Percentiles rank a stretch among this genome's conserved stretches.
These are phyloP conservation scores for Sugiyamaella qingdaonensis DNA, from an alignment of 805 yeast species.

Conservation along the genomic window DNA sequence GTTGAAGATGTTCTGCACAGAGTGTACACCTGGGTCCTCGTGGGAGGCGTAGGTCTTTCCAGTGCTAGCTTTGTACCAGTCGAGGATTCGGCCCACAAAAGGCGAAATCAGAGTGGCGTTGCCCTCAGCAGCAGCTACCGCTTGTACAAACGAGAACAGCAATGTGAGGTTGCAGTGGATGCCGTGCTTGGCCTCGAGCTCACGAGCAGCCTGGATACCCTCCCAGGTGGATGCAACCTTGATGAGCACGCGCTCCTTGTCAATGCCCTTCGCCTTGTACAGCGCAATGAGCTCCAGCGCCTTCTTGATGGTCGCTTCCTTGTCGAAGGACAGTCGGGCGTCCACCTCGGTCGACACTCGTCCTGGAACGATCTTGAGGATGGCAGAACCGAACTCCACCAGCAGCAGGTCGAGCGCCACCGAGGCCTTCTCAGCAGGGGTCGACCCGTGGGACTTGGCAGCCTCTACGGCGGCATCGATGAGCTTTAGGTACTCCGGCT, in stretches of 20 bases:
- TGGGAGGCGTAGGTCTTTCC: constrained; percentile 80
- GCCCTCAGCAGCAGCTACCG: constrained; percentile 99
- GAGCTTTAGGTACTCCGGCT: constrained; percentile 81
- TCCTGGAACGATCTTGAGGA: constrained; percentile 93
- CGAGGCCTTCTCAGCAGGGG: constrained; percentile 57
- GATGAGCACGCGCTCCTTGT: constrained; percentile 86
- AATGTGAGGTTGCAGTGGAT: constrained; percentile 94
- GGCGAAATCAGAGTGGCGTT: constrained; percentile 94
- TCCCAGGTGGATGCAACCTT: constrained; percentile 98
- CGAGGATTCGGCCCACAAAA: constrained; percentile 97
- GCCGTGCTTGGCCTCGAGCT: constrained; percentile 83
- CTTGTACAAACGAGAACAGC: constrained; percentile 92
- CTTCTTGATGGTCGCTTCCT: constrained; percentile 87
- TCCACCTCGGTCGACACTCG: constrained; percentile 99
- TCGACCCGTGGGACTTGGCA: constrained; percentile 53
- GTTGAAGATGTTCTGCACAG: constrained; percentile 87
- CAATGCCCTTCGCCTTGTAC: constrained; percentile 80
- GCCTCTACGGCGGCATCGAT: constrained; percentile 87
- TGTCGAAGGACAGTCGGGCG: constrained; percentile 95
- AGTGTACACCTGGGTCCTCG: constrained; percentile 92
- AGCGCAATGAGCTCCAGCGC: constrained; percentile 86
- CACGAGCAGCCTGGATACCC: constrained; percentile 98
- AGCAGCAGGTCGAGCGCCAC: constrained; percentile 86
- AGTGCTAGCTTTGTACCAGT: constrained; percentile 93
- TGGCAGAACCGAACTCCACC: constrained; percentile 94